These are phyloP conservation scores for Cyberlindnera mrakii DNA, from an alignment of 805 yeast genomes.

Conservation along the genomic window DNA sequence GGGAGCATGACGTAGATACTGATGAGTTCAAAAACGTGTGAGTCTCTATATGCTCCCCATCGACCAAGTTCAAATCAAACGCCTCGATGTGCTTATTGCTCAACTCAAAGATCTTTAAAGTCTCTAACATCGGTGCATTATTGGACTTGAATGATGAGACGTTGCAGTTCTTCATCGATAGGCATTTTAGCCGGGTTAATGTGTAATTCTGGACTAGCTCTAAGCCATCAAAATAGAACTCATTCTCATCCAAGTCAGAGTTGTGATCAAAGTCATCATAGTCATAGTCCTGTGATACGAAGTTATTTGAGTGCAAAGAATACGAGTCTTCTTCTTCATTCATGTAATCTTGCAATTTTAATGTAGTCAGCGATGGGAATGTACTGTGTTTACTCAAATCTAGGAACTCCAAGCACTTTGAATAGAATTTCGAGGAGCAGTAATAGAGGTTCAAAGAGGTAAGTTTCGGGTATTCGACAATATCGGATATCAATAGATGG, in stretches of 20 bases:
- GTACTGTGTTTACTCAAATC: conserved; percentile 7
- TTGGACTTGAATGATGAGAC: conserved; percentile 15
- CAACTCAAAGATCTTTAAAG: conserved; percentile 16
- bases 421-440: conserved; percentile 21
- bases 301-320: conserved; percentile 16
- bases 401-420: conserved; percentile 16
- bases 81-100: conserved; percentile 21
- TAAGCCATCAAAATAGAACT: conserved; percentile 30
- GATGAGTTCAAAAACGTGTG: conserved; percentile 6
- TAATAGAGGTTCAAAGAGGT: conserved; percentile 16
- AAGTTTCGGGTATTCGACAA: conserved; percentile 11
- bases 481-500: conserved; percentile 14
- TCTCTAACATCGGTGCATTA: conserved; percentile 9
- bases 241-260: conserved; percentile 29
- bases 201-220: conserved; percentile 18
- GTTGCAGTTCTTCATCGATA: conserved; percentile 20
- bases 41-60: conserved; percentile 4
- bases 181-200: conserved; percentile 8
- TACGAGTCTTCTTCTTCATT: conserved; percentile 22
- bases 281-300: conserved; percentile 14
- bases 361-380: conserved; percentile 12
- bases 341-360: conserved; percentile 23
- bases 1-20: conserved; percentile 8
- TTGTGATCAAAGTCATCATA: conserved; percentile 28
- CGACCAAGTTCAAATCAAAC: conserved; percentile 15